phyloP scores from a whole-genome alignment of 176 grass and related monocot genomes.

The Guadua angustifolia region DNA sequence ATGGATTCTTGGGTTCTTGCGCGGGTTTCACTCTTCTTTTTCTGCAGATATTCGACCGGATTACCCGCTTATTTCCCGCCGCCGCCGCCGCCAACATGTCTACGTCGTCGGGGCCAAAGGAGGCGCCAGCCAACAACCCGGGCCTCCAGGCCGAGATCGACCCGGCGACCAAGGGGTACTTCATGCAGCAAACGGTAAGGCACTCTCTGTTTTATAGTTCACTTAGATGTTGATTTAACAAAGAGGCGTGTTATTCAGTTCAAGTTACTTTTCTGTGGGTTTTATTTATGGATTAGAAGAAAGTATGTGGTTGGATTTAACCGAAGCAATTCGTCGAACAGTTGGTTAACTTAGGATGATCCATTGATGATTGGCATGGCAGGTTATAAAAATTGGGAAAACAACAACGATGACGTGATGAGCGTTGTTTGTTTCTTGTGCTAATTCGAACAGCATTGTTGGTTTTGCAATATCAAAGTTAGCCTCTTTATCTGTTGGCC shows the following conservation, averaged over 20 bases:
- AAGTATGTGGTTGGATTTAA: not conserved
- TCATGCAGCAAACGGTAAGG: constrained; percentile 91
- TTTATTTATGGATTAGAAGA: not conserved
- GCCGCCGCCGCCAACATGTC: constrained; percentile 50
- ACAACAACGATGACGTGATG: not conserved
- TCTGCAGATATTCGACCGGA: constrained; percentile 53
- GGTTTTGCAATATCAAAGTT: not conserved
- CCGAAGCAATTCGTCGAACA: not conserved
- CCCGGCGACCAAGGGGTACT: constrained; percentile 84
- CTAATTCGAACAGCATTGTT: not conserved
- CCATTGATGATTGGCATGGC: not conserved
- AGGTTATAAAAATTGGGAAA: not conserved
- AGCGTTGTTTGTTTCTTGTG: constrained; percentile 2
- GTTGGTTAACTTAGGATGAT: not conserved
- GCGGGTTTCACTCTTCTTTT: not conserved
- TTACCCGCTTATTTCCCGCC: constrained; percentile 34
- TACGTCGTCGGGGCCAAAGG: constrained; percentile 67
- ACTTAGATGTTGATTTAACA: not conserved
- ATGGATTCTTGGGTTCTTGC: not conserved
- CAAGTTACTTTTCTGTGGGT: not conserved
- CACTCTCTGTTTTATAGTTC: not conserved
- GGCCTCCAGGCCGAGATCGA: constrained; percentile 70
- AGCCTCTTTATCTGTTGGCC: not conserved
- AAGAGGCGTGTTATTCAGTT: not conserved
- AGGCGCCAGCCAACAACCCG: constrained; percentile 74